phyloP scores from a whole-genome alignment of 2,329 filamentous ascomycete genomes.

The Corynespora cassiicola region DNA sequence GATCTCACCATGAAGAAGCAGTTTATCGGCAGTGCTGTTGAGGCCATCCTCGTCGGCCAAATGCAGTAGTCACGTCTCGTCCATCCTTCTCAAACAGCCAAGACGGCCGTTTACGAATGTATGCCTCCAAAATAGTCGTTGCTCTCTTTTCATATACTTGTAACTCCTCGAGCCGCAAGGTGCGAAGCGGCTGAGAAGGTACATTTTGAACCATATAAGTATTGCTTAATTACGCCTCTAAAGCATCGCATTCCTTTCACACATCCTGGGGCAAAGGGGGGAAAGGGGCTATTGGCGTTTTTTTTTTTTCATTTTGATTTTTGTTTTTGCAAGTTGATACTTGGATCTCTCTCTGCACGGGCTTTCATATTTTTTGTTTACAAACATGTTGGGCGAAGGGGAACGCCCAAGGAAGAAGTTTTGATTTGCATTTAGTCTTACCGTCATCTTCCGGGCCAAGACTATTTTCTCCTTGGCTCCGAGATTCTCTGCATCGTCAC shows the following conservation, averaged over 20 bases:
- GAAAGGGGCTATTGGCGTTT: constrained; percentile 1
- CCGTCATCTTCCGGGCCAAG: too few species aligned
- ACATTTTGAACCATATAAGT: constrained; percentile 12
- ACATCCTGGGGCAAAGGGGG: constrained; percentile 5
- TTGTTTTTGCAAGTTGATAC: constrained; percentile 5
- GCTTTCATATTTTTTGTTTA: too few species aligned
- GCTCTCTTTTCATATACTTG: constrained; percentile 1
- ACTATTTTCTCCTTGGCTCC: background rate
- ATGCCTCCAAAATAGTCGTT: constrained; percentile 13
- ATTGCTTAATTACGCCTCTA: constrained; percentile 16
- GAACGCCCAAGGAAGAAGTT: too few species aligned
- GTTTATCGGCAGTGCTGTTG: constrained; percentile 70
- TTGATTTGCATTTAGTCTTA: too few species aligned
- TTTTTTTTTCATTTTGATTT: constrained; percentile 5
- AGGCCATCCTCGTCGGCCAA: constrained; percentile 31
- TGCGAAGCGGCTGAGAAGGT: too few species aligned
- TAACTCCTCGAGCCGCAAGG: too few species aligned
- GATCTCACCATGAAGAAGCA: constrained; percentile 85
- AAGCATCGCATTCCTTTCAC: constrained; percentile 19
- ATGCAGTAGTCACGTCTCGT: constrained; percentile 21
- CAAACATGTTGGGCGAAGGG: too few species aligned
- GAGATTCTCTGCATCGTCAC: background rate
- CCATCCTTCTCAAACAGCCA: constrained; percentile 13
- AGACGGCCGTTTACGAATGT: constrained; percentile 18
- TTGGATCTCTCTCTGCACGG: constrained; percentile 6